phyloP scores from a whole-genome alignment of 768 basidiomycete genomes.

The Lactifluus rugatus region DNA sequence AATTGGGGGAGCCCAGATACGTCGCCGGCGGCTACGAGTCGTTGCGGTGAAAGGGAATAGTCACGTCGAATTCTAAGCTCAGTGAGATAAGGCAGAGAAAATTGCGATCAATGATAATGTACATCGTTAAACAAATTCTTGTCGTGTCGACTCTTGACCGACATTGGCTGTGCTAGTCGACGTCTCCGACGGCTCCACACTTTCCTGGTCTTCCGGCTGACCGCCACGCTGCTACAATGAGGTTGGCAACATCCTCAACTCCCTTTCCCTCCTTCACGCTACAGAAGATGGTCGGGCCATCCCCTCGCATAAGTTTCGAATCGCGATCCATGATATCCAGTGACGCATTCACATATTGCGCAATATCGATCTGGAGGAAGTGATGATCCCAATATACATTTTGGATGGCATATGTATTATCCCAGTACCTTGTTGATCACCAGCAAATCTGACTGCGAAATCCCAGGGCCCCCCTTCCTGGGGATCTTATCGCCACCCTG shows the following conservation, averaged over 20 bases:
- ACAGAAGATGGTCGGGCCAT: conserved; percentile 87
- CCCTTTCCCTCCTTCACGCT: conserved; percentile 72
- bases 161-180: too few species aligned
- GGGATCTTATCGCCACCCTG: conserved; percentile 98
- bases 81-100: background rate
- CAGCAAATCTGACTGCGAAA: conserved; percentile 89
- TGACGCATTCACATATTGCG: conserved; percentile 85
- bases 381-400: background rate
- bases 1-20: conserved; percentile 13
- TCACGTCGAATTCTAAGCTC: background rate
- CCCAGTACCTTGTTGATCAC: conserved; percentile 82
- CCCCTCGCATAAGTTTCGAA: conserved; percentile 86
- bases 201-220: conserved; percentile 66
- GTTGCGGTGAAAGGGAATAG: conserved; percentile 1
- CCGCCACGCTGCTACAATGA: conserved; percentile 86
- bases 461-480: conserved; percentile 94
- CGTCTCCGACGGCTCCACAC: conserved; percentile 27
- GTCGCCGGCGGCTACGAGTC: conserved; percentile 15
- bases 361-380: conserved; percentile 71
- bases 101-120: background rate
- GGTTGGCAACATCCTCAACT: conserved; percentile 68
- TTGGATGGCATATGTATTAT: background rate
- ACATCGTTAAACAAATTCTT: background rate
- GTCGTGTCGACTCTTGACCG: too few species aligned
- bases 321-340: conserved; percentile 93